Evolutionary conservation across 1,284 basidiomycete species (phyloP).

Genomic region (Psilocybe mexicana): DNA sequence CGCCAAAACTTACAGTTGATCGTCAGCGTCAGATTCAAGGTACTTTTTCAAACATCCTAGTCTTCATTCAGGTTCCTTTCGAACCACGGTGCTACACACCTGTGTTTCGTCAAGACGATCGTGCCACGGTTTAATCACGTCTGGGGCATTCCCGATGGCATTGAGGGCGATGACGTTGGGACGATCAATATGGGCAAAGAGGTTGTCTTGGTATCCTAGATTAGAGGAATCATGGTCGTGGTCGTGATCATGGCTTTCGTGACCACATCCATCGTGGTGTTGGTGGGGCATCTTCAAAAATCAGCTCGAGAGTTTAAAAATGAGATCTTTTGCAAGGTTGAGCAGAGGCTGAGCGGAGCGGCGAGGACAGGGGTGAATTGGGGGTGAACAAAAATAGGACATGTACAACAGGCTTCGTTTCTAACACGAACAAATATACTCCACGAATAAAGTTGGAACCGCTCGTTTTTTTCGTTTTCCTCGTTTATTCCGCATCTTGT

Average conservation of each 20-base stretch:
- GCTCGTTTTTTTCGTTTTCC: not conserved
- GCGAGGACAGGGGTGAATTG: too few species aligned
- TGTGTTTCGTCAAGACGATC: conserved; percentile 60
- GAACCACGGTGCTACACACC: conserved; percentile 37
- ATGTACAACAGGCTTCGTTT: too few species aligned
- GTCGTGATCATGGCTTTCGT: conserved; percentile 57
- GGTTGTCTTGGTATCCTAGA: conserved; percentile 65
- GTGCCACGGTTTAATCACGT: conserved; percentile 78
- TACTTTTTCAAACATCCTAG: conserved; percentile 42
- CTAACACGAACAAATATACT: too few species aligned
- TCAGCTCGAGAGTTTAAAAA: too few species aligned
- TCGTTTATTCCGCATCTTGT: not conserved
- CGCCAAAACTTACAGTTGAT: conserved; percentile 58
- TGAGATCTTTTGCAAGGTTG: too few species aligned
- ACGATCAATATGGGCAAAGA: conserved; percentile 70
- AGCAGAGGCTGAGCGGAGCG: too few species aligned
- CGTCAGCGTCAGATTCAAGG: conserved; percentile 80
- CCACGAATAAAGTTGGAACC: not conserved
- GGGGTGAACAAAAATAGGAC: too few species aligned
- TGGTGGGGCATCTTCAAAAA: conserved; percentile 38
- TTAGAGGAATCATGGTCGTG: conserved; percentile 55
- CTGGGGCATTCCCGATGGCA: conserved; percentile 46
- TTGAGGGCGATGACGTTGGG: conserved; percentile 75
- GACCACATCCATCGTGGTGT: conserved; percentile 54
- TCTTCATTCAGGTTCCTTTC: conserved; percentile 4